phyloP scores from a whole-genome alignment of 176 grass and related monocot species.

The Phoenix dactylifera region DNA sequence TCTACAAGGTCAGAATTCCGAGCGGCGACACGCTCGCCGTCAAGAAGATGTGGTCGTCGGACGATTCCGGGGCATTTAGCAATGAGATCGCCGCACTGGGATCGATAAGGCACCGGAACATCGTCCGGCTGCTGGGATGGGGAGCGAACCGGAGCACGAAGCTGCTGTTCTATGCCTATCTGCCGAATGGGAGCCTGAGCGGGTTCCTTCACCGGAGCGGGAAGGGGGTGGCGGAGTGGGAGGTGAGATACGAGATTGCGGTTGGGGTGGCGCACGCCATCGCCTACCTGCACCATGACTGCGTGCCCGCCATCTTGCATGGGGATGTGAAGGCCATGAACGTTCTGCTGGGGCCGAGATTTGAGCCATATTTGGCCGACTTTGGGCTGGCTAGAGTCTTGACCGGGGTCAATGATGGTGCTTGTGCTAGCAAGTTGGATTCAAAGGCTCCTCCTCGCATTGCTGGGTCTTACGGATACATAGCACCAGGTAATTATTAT shows the following conservation, averaged over 20 bases:
- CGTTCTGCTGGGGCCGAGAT: constrained; percentile 58
- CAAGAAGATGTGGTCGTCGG: constrained; percentile 97
- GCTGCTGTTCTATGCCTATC: constrained; percentile 75
- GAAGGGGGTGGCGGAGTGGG: constrained; percentile 70
- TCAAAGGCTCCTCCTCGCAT: constrained; percentile 38
- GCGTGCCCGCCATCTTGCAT: constrained; percentile 79
- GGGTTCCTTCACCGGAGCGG: constrained; percentile 68
- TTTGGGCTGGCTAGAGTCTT: constrained; percentile 79
- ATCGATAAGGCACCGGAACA: constrained; percentile 80
- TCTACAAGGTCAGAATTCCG: constrained; percentile 57
- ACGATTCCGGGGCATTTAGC: constrained; percentile 59
- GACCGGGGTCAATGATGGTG: not conserved
- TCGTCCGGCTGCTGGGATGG: constrained; percentile 82
- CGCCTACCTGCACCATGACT: constrained; percentile 91
- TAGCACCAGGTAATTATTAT: constrained; percentile 57
- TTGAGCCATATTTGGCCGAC: constrained; percentile 86
- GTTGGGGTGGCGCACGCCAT: constrained; percentile 77
- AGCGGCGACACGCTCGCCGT: constrained; percentile 58
- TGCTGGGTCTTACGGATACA: constrained; percentile 88
- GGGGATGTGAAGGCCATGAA: constrained; percentile 96
- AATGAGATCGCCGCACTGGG: constrained; percentile 83
- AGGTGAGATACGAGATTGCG: constrained; percentile 53
- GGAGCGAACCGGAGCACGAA: constrained; percentile 69
- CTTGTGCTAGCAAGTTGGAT: constrained; percentile 29
- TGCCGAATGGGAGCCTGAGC: constrained; percentile 83